These are phyloP conservation scores for Pseudopyricularia javanii DNA, from an alignment of 2,329 filamentous ascomycete species.

Conservation along the genomic window DNA sequence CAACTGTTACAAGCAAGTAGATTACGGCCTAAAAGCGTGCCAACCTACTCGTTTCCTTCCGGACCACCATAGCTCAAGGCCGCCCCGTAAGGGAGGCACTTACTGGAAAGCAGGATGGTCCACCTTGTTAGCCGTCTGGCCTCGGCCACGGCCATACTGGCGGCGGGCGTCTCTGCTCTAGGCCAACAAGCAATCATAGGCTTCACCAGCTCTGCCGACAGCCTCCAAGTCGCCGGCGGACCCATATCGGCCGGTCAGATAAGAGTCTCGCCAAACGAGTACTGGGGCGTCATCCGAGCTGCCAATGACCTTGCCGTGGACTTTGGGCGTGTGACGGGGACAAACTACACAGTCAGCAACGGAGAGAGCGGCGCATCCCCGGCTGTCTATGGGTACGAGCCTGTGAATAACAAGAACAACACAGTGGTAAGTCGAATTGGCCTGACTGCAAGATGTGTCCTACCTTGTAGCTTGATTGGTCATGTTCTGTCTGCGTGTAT, in stretches of 20 bases:
- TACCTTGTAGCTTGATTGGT: background rate
- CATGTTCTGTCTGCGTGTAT: background rate
- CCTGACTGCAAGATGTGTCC: too few species aligned
- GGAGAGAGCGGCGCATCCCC: slow-evolving; percentile 22
- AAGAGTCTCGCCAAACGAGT: slow-evolving; percentile 44
- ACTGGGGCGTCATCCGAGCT: slow-evolving; percentile 55
- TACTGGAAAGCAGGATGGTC: background rate
- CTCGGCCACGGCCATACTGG: slow-evolving; percentile 5
- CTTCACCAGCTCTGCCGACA: slow-evolving; percentile 17
- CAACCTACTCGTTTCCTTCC: too few species aligned
- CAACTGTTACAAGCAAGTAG: too few species aligned
- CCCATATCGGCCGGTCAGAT: slow-evolving; percentile 31
- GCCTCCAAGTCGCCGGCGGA: slow-evolving; percentile 23
- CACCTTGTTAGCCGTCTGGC: background rate
- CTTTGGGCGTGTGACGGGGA: slow-evolving; percentile 59
- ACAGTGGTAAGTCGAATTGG: slow-evolving; percentile 24
- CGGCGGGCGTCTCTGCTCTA: slow-evolving; percentile 20
- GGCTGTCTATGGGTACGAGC: slow-evolving; percentile 27
- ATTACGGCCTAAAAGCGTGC: too few species aligned
- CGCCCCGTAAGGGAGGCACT: background rate
- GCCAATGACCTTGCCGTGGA: slow-evolving; percentile 55
- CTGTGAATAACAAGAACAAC: slow-evolving; percentile 32
- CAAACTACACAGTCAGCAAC: slow-evolving; percentile 47
- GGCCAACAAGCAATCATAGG: slow-evolving; percentile 36
- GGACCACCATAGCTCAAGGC: too few species aligned